phyloP scores from a whole-genome alignment of 192 early-diverging fungal genomes.

The Dimargaris xerosporica region DNA sequence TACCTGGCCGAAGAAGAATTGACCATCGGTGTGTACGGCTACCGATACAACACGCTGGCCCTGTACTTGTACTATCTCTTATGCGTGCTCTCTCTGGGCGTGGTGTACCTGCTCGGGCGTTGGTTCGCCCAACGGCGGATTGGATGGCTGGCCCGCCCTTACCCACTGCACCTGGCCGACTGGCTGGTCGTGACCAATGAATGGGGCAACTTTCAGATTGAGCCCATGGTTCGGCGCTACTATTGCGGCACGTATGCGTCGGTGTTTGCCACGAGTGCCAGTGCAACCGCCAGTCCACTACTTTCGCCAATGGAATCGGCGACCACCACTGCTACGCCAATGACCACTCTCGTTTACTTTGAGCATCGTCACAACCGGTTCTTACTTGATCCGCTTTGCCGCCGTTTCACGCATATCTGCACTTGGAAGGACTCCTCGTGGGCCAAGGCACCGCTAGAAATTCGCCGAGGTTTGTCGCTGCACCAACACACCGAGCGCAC shows the following conservation, averaged over 20 bases:
- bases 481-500: constrained; percentile 37
- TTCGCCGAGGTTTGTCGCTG: constrained; percentile 32
- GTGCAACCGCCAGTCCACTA: constrained; percentile 18
- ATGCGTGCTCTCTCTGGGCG: constrained; percentile 50
- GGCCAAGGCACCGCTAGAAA: constrained; percentile 20
- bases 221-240: constrained; percentile 33
- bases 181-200: constrained; percentile 55
- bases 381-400: constrained; percentile 27
- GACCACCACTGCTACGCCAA: too few relatives aligned
- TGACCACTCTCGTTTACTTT: too few relatives aligned
- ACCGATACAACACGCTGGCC: constrained; percentile 29
- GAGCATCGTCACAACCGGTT: constrained; percentile 32
- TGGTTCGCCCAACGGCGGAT: constrained; percentile 75
- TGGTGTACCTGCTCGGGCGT: constrained; percentile 58
- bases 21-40: constrained; percentile 43
- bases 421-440: constrained; percentile 31
- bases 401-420: constrained; percentile 25
- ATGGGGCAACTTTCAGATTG: constrained; percentile 40
- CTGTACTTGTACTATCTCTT: constrained; percentile 45
- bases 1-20: constrained; percentile 59
- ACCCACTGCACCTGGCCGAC: constrained; percentile 57
- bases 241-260: constrained; percentile 54
- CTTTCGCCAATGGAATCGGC: constrained; percentile 17
- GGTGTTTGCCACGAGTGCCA: constrained; percentile 35
- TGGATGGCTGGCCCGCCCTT: constrained; percentile 41